phyloP scores from a whole-genome alignment of 2,329 filamentous ascomycete species.

The Alternaria metachromatica region DNA sequence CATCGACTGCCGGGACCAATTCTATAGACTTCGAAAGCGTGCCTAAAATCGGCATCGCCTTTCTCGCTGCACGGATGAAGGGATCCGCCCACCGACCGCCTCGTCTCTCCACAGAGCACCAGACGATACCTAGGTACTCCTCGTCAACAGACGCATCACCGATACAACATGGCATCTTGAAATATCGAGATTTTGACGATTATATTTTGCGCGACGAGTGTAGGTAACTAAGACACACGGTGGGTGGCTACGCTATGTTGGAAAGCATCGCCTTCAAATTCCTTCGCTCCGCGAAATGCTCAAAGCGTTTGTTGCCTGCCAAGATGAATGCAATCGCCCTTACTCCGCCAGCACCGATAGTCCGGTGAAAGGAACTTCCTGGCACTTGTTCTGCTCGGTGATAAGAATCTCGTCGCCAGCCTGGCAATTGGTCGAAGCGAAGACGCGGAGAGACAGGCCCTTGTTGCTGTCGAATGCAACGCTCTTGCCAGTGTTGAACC shows the following conservation, averaged over 20 bases:
- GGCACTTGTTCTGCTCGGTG: not conserved
- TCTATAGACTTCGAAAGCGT: not conserved
- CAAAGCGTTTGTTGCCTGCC: not conserved
- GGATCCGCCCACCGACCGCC: not conserved
- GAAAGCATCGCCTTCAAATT: not conserved
- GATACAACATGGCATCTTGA: accelerated
- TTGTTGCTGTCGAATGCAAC: not conserved
- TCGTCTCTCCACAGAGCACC: not conserved
- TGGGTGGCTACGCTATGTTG: not conserved
- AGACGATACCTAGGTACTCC: too few species aligned
- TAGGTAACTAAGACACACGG: not conserved
- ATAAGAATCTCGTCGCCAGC: not conserved
- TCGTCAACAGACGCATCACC: not conserved
- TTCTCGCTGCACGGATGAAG: not conserved
- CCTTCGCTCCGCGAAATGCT: not conserved
- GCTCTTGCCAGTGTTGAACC: not conserved
- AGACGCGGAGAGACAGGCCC: not conserved
- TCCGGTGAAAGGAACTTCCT: not conserved
- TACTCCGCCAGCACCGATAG: not conserved
- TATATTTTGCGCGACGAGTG: accelerated
- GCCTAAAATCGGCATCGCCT: not conserved
- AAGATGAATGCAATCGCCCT: not conserved
- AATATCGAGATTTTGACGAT: not conserved
- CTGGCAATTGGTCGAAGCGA: not conserved
- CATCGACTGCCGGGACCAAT: not conserved